Evolutionary conservation across 2,329 filamentous ascomycete genomes (phyloP), one percentile per base, ranked within the genome.

Genomic region (Fusarium succisae): DNA sequence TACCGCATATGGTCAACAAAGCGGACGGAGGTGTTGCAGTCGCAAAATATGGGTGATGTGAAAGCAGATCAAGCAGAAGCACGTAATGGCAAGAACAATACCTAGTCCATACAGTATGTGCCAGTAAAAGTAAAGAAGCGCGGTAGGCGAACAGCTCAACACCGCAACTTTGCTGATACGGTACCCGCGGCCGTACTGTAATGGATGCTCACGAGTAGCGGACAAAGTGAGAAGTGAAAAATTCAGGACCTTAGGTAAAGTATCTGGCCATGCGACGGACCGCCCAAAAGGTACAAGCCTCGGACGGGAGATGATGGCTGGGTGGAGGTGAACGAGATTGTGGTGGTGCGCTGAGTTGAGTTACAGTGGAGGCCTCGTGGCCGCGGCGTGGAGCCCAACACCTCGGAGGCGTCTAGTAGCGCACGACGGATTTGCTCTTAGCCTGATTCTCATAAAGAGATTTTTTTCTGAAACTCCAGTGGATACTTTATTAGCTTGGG

Each of bases 81-180:
- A 61, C 15, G 24, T 45, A 50, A 55, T 50, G 35, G 44, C 50
- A 53, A 53, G 50, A 53, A 53, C n/a, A 53, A 37, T 15, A 35
- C 32, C 32, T 37, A 53, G 26, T 17, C 32, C 32, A 35, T 48
- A 30, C 24, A 28, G 63, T 24, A 41, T 37, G 32, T 30, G 63
- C 15, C 30, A 41, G 47, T 53, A 70, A 66, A 66, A 58, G 59
- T 28, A 68, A 74, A 51, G 70, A 78, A 78, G 74, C 76, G 76
- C 76, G 76, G 72, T 74, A 78, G 64, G 75, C 76, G 76, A 76
- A 64, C 65, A 65, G 47, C 51, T 65, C 76, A 73, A 76, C 73
- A 78, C 75, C 75, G 76, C 69, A 77, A 77, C 58, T 78, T 69
- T 53, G 56, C 24, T 53, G 26, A 39, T 66, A 35, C 50, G 53